A percentile compares a stretch with the other conserved stretches of the same genome.
phyloP scores from a whole-genome alignment of 306 rosid species.

The Senna siamea region DNA sequence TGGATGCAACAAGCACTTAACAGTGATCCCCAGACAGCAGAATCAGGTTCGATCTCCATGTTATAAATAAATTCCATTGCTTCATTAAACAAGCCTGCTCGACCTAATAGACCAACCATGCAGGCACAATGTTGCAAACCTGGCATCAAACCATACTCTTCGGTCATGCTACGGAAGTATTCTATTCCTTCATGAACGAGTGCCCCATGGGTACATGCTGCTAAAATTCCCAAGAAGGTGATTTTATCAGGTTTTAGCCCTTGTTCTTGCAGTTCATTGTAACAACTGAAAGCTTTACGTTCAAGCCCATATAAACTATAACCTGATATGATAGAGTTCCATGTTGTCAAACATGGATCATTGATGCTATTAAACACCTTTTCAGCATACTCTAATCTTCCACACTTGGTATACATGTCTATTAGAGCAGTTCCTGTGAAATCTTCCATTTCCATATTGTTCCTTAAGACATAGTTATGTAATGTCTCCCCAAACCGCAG shows the following conservation, averaged over 20 bases:
- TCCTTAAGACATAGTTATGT: conserved; percentile 62
- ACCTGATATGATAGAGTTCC: conserved; percentile 84
- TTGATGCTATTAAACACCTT: conserved; percentile 58
- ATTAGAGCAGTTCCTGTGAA: conserved; percentile 75
- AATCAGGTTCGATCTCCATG: conserved; percentile 72
- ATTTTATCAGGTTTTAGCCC: conserved; percentile 70
- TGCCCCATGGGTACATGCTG: conserved; percentile 75
- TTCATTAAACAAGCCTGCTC: conserved; percentile 69
- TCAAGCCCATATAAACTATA: conserved; percentile 72
- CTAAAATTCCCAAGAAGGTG: conserved; percentile 72
- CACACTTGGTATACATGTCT: conserved; percentile 86
- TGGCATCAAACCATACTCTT: conserved; percentile 58
- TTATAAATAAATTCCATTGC: conserved; percentile 54
- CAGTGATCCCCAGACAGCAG: conserved; percentile 75
- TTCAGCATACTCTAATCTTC: conserved; percentile 72
- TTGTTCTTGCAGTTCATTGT: conserved; percentile 55
- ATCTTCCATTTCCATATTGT: conserved; percentile 59
- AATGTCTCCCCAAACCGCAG: conserved; percentile 63
- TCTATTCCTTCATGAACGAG: conserved; percentile 60
- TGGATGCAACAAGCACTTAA: conserved; percentile 74
- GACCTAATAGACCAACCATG: conserved; percentile 67
- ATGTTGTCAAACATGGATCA: conserved; percentile 75
- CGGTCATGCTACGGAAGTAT: conserved; percentile 56
- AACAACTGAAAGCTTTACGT: conserved; percentile 64
- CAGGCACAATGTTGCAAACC: conserved; percentile 73